These are phyloP conservation scores for Pistacia integerrima DNA, from an alignment of 345 rosid genomes.

Conservation along the genomic window DNA sequence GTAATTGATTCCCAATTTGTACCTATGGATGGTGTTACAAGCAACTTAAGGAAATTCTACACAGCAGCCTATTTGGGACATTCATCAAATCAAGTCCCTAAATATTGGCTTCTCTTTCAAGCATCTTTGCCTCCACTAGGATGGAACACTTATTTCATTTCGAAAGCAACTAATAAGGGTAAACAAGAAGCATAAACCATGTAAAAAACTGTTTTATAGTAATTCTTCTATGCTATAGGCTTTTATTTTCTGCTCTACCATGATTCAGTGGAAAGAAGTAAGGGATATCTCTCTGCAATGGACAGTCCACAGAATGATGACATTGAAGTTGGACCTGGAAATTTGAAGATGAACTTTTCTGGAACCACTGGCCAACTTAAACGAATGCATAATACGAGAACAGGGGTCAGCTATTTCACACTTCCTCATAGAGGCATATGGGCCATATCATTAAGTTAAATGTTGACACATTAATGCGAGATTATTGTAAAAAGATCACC, in stretches of 20 bases:
- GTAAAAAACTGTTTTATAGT: background rate
- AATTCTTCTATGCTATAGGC: background rate
- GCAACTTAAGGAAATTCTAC: constrained; percentile 61
- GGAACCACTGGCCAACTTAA: constrained; percentile 65
- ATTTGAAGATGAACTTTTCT: constrained; percentile 69
- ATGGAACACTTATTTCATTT: constrained; percentile 81
- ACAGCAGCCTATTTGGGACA: constrained; percentile 63
- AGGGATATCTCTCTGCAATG: constrained; percentile 14
- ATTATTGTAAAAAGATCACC: background rate
- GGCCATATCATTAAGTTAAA: too few species aligned
- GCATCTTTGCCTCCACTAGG: constrained; percentile 75
- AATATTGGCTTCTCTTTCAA: constrained; percentile 76
- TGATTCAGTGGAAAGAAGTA: constrained; percentile 37
- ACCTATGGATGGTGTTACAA: constrained; percentile 62
- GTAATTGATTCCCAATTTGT: constrained; percentile 51
- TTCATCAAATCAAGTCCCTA: constrained; percentile 42
- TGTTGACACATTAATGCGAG: background rate
- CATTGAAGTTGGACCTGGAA: constrained; percentile 75
- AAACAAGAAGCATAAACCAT: background rate
- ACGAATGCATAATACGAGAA: constrained; percentile 64
- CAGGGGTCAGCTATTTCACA: constrained; percentile 49
- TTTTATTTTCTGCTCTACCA: constrained; percentile 1
- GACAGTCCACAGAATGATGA: constrained; percentile 35
- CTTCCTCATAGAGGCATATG: background rate
- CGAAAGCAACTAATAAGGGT: constrained; percentile 54